Evolutionary conservation across 495 filamentous ascomycete genomes (phyloP).

Genomic region (Friedmanniomyces simplex): DNA sequence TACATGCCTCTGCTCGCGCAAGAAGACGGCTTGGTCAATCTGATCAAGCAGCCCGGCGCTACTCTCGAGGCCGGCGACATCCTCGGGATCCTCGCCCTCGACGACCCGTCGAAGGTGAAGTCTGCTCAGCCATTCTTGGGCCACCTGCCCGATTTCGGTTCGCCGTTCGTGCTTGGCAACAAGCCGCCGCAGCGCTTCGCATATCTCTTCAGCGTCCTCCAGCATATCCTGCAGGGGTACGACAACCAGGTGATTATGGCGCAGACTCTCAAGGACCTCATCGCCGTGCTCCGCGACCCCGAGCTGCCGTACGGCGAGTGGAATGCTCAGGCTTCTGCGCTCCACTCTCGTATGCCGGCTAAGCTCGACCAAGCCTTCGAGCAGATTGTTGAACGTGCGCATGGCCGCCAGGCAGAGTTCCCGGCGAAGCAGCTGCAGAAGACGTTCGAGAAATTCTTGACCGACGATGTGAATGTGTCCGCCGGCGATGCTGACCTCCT

Average conservation of each 20-base stretch:
- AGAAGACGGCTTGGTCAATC: constrained; percentile 92
- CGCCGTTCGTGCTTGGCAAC: constrained; percentile 73
- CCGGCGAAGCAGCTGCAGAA: constrained; percentile 81
- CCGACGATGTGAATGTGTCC: constrained; percentile 59
- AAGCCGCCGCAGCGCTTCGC: constrained; percentile 87
- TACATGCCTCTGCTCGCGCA: constrained; percentile 98
- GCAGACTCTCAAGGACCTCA: constrained; percentile 73
- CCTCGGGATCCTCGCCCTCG: constrained; percentile 90
- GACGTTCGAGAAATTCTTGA: constrained; percentile 74
- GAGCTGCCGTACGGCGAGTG: constrained; percentile 95
- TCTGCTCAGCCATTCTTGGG: constrained; percentile 93
- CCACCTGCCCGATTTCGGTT: constrained; percentile 78
- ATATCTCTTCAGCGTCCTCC: constrained; percentile 63
- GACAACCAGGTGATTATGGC: constrained; percentile 98
- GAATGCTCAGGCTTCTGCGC: constrained; percentile 84
- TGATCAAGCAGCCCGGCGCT: constrained; percentile 98
- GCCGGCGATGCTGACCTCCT: constrained; percentile 59
- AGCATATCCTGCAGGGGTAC: constrained; percentile 85
- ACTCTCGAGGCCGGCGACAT: constrained; percentile 98
- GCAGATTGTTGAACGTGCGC: constrained; percentile 74
- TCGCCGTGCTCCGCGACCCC: constrained; percentile 77
- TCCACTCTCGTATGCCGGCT: constrained; percentile 91
- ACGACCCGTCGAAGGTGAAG: constrained; percentile 94
- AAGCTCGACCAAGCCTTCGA: constrained; percentile 75
- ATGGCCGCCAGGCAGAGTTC: constrained; percentile 71